A percentile compares a stretch with the other conserved stretches of the same genome.
These are phyloP conservation scores for Lipomyces starkeyi DNA, from an alignment of 805 yeast genomes.

Conservation along the genomic window DNA sequence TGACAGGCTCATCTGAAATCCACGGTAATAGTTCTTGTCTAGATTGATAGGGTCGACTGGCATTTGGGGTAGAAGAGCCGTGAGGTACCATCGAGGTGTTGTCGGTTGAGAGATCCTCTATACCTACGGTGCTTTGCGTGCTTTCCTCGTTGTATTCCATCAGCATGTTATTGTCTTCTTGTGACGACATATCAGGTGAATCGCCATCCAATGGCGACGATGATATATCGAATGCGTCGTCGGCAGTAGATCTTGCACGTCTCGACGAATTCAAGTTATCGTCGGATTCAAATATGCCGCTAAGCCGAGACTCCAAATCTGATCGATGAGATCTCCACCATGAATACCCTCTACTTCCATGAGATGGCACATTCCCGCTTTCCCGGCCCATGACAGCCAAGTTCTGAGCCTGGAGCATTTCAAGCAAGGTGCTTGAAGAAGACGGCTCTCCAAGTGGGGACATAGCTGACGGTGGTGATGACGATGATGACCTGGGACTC, in stretches of 20 bases:
- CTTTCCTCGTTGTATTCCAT: background rate
- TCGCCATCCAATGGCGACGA: background rate
- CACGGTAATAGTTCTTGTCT: background rate
- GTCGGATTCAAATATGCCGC: background rate
- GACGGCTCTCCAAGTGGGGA: background rate
- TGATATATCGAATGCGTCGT: conserved; percentile 2
- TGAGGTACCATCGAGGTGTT: background rate
- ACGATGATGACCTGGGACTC: conserved; percentile 7
- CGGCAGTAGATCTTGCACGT: conserved; percentile 4
- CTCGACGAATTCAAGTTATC: background rate
- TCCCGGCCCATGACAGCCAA: background rate
- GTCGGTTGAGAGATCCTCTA: background rate
- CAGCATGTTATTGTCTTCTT: conserved; percentile 4
- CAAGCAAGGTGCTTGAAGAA: conserved; percentile 5
- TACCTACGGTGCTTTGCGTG: background rate
- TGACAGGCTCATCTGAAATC: background rate
- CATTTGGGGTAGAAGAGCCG: background rate
- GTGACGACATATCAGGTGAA: background rate
- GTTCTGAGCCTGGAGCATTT: conserved; percentile 9
- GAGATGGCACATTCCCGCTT: conserved; percentile 2
- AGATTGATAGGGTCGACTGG: background rate
- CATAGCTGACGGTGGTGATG: conserved; percentile 11
- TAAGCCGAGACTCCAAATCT: conserved; percentile 1
- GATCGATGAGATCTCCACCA: conserved; percentile 8
- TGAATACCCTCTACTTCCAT: background rate